These are phyloP conservation scores for Cladophialophora yegresii DNA, from an alignment of 2,329 filamentous ascomycete species.

Conservation along the genomic window DNA sequence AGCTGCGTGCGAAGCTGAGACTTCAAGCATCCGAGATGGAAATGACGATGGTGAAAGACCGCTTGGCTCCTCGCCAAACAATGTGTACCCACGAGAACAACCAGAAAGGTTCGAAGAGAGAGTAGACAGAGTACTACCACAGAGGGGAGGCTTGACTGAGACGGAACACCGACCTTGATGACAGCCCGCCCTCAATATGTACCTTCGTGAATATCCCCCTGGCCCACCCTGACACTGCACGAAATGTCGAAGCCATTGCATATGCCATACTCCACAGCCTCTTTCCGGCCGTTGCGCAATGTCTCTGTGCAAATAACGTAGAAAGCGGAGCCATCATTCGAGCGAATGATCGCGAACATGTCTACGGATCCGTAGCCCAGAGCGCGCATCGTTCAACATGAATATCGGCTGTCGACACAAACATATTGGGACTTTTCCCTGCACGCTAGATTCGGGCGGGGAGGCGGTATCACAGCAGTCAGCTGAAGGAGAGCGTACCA, in stretches of 20 bases:
- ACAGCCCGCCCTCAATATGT: constrained; percentile 3
- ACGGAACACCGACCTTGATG: background rate
- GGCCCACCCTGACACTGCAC: background rate
- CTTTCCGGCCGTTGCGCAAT: background rate
- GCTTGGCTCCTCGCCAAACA: background rate
- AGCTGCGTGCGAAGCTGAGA: background rate
- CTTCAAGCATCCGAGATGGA: background rate
- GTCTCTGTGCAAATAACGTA: background rate
- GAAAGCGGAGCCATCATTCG: background rate
- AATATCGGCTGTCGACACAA: background rate
- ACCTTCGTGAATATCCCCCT: background rate
- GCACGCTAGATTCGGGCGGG: background rate
- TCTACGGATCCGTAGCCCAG: background rate
- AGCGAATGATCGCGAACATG: background rate
- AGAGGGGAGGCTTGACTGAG: background rate
- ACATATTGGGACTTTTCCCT: background rate
- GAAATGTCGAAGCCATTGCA: background rate
- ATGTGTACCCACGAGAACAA: background rate
- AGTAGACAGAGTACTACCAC: background rate
- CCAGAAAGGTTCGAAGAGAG: background rate
- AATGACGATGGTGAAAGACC: background rate
- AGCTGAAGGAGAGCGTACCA: background rate
- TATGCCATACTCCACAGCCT: background rate
- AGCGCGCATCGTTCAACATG: background rate
- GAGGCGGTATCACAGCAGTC: background rate